Conservation (phyloP, 2,329 filamentous ascomycete species). For the Penicillium nordicum region DNA sequence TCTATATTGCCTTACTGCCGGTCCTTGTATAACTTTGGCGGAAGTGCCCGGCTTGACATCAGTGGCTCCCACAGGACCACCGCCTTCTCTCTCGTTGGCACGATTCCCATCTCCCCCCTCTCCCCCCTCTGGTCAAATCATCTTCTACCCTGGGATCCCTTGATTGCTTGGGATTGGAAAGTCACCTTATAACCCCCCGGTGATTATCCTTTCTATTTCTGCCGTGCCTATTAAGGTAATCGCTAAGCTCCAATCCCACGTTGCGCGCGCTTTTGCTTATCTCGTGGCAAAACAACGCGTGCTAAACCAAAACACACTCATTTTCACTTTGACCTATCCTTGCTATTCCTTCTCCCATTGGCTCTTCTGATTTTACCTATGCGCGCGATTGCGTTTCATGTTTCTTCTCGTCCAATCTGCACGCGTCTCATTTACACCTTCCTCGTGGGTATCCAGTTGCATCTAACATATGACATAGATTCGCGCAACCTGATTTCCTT, state of each 20-base stretch:
- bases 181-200: slow-evolving; percentile 8
- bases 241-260: slow-evolving; percentile 20
- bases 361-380: slow-evolving; percentile 2
- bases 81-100: slow-evolving; percentile 19
- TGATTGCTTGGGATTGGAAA: slow-evolving; percentile 17
- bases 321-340: background rate
- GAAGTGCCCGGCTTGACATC: slow-evolving; percentile 16
- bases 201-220: slow-evolving; percentile 14
- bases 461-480: slow-evolving; percentile 16
- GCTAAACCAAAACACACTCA: slow-evolving; percentile 7
- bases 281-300: slow-evolving; percentile 24
- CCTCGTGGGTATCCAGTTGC: slow-evolving; percentile 6
- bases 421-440: slow-evolving; percentile 18
- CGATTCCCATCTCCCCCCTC: slow-evolving; percentile 15
- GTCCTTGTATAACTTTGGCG: slow-evolving; percentile 1
- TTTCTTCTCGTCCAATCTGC: slow-evolving; percentile 10
- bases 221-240: slow-evolving; percentile 12
- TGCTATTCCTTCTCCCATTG: slow-evolving; percentile 12
- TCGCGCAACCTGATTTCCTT: slow-evolving; percentile 13
- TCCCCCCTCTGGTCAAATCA: slow-evolving; percentile 19
- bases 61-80: slow-evolving; percentile 13
- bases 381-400: slow-evolving; percentile 9
- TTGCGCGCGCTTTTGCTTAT: slow-evolving; percentile 11
- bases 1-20: background rate
- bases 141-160: slow-evolving; percentile 17